These are phyloP conservation scores for Thraustochytrium striatum DNA, from an alignment of 352 stramenopile genomes.

Conservation along the genomic window DNA sequence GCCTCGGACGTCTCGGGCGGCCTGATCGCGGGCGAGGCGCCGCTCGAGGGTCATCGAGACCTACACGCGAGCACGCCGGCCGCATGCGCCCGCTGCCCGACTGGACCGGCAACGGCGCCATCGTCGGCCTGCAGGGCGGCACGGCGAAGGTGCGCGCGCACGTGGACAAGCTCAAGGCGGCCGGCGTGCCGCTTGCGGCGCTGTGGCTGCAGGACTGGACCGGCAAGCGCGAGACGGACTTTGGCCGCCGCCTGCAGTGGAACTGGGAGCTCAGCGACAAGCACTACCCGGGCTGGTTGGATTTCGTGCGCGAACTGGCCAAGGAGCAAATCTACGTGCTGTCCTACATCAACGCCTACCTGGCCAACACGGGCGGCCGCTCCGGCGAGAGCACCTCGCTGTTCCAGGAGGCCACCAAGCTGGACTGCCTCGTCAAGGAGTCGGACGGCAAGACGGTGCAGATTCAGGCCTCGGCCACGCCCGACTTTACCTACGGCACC, in stretches of 20 bases:
- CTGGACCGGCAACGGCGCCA: constrained; percentile 57
- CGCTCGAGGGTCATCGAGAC: constrained; percentile 38
- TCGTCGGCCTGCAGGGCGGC: constrained; percentile 58
- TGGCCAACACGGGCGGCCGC: constrained; percentile 32
- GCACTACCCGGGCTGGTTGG: constrained; percentile 55
- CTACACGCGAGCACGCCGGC: constrained; percentile 54
- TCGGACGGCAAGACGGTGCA: constrained; percentile 46
- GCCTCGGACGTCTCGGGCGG: constrained; percentile 33
- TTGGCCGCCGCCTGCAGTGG: constrained; percentile 53
- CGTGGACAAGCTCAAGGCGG: not conserved
- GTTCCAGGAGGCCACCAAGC: constrained; percentile 3
- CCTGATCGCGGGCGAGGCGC: constrained; percentile 17
- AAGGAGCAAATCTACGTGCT: constrained; percentile 45
- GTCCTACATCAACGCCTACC: constrained; percentile 52
- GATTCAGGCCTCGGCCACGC: constrained; percentile 33
- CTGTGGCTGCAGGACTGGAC: constrained; percentile 61
- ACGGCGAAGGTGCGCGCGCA: constrained; percentile 41
- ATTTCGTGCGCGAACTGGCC: constrained; percentile 29
- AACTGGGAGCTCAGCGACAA: constrained; percentile 57
- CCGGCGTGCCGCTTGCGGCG: constrained; percentile 43
- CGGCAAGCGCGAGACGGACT: constrained; percentile 51
- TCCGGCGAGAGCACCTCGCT: constrained; percentile 38
- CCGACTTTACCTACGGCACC: constrained; percentile 39
- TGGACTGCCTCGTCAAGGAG: constrained; percentile 41
- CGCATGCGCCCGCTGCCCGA: constrained; percentile 54